Base-by-base conservation (phyloP, 1,284 basidiomycete genomes). In the Marasmius tenuissimus region DNA sequence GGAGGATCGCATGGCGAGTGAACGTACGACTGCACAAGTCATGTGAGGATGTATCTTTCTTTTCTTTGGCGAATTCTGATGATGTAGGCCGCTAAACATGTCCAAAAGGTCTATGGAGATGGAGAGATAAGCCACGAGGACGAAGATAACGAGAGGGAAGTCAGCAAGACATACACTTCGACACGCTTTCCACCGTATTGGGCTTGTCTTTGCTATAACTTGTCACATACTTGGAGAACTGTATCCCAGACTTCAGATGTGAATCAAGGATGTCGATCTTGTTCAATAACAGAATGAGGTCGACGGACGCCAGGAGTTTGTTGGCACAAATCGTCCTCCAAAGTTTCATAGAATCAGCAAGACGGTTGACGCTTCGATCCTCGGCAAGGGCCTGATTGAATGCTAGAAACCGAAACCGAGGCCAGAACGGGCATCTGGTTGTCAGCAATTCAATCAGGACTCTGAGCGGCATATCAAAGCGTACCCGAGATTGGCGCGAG, bases 351-450 rank as follows among this genome's bases (percentile, higher is more conserved):
- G 85, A 84, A 67, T 88, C 87, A 53, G 81, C 76, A 82, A 88
- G 73, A 53, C 87, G 80, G 67, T 89, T 89, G 9, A 86, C 75
- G 22, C 67, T 77, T 11, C 75, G 75, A 65, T 88, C 86, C 69
- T 89, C 87, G 0, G 78, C 76, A 5, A 88, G 75, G n/a, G 78
- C 77, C 71, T 88, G 84, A 67, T 88, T 83, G 71, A 88, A 89
- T 3, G 82, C 84, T 38, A 20, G 27, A 10, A 22, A n/a, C n/a
- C 38, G 16, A 39, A 11, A 18, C 8, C 37, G 5, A 38, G 8
- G 35, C 51, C 16, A n/a, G n/a, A n/a, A n/a, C n/a, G n/a, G n/a
- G n/a, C n/a, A n/a, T n/a, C n/a, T n/a, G n/a, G n/a, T n/a, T n/a
- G n/a, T n/a, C n/a, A n/a, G n/a, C n/a, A n/a, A n/a, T n/a, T n/a